These are phyloP conservation scores for Chalaropsis ovoidea DNA, from an alignment of 2,329 filamentous ascomycete species.

Conservation along the genomic window DNA sequence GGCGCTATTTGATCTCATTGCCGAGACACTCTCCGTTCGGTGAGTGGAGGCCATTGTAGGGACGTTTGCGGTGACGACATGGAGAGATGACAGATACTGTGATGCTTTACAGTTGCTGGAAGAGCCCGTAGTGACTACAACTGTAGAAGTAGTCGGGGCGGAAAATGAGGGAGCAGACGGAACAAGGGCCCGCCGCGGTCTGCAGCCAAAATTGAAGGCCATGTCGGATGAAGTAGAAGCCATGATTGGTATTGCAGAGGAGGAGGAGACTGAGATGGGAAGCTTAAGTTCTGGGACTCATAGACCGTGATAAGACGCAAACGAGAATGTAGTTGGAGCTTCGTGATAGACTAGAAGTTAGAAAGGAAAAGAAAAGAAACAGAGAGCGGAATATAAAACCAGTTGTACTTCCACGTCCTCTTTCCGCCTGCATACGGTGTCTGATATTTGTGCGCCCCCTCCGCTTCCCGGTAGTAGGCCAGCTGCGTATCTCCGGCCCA, in stretches of 20 bases:
- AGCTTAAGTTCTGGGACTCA: too few relatives aligned
- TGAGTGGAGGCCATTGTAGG: not conserved
- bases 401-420: not conserved
- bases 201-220: not conserved
- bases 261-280: not conserved
- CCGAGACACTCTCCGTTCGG: not conserved
- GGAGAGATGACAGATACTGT: not conserved
- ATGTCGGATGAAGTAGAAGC: not conserved
- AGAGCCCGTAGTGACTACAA: not conserved
- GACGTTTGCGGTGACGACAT: not conserved
- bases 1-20: not conserved
- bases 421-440: not conserved
- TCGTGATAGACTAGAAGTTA: slow-evolving; percentile 22
- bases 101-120: not conserved
- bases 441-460: slow-evolving; percentile 10
- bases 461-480: not conserved
- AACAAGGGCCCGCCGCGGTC: not conserved
- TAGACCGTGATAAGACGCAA: too few relatives aligned
- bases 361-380: slow-evolving; percentile 26
- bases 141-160: not conserved
- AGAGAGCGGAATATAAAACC: not conserved
- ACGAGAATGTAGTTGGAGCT: too few relatives aligned
- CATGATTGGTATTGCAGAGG: not conserved
- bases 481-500: not conserved
- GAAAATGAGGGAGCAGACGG: slow-evolving; percentile 11